Base-by-base conservation (phyloP, 2,329 filamentous ascomycete genomes). In the Immersiporthe knoxdaviesiana region DNA sequence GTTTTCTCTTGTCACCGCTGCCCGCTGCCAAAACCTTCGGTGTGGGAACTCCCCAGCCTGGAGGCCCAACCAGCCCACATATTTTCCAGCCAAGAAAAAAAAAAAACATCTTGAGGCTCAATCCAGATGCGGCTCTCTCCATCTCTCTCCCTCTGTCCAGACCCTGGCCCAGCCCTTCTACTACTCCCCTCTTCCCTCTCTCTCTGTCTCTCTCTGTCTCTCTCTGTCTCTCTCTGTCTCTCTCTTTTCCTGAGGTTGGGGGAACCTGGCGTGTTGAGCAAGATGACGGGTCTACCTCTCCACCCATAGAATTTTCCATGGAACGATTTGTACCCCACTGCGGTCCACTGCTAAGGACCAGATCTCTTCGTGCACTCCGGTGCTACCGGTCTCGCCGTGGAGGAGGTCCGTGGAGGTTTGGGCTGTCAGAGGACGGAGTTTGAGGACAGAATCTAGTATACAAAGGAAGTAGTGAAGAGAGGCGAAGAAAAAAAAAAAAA, bases 281-380 rank as follows among this genome's bases (percentile, higher is more conserved):
- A 64, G 52, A 63, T 69, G 67, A 62, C 67, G 54, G 54, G 54
- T 41, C 32, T 59, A 21, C 64, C 58, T 37, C 63, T 69, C 69
- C 69, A 69, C 69, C 47, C 69, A 63, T 71, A 24, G 69, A 71
- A 71, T 67, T 69, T 71, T 69, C 67, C 60, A 71, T 71, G 56
- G 69, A 71, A 71, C 64, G 65, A 69, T 67, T 65, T 41, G 54
- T 30, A 61, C 67, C 65, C 67, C 69, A 71, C 69, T 16, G 39
- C 52, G 60, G 59, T 60, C 67, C 69, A 69, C 69, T 30, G 50
- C 65, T 32, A 50, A 35, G 61, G 35, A 24, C 58, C 30, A 63
- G 60, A 67, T 69, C n/a, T 66, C 67, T 41, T 63, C 65, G 65
- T 66, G 54, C 37, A 61, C 65, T 66, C 56, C 65, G 65, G 65